phyloP scores from a whole-genome alignment of 345 rosid genomes.

The Cardamine chenopodiifolia region DNA sequence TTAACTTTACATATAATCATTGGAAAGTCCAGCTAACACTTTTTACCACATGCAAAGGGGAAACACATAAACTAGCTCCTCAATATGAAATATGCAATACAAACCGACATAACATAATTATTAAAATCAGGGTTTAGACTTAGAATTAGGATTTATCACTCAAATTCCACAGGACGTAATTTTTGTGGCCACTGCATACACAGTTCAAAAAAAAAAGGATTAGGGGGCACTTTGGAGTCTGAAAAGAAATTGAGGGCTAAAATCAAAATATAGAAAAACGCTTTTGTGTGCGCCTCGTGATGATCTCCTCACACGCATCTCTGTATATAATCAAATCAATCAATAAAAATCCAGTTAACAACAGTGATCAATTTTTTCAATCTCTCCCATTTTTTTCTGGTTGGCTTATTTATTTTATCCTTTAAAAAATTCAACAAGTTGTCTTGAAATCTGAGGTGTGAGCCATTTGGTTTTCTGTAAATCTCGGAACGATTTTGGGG shows the following conservation, averaged over 20 bases:
- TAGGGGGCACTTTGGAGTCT: background rate
- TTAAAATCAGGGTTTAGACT: background rate
- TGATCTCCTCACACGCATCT: constrained; percentile 32
- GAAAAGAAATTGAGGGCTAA: background rate
- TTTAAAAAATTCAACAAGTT: constrained; percentile 11
- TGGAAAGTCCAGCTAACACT: background rate
- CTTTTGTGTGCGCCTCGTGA: constrained; percentile 32
- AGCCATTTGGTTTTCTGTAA: constrained; percentile 19
- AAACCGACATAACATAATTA: background rate
- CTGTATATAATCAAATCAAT: constrained; percentile 26
- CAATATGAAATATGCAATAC: background rate
- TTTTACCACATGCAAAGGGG: background rate
- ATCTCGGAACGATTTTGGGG: constrained; percentile 23
- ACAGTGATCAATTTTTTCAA: background rate
- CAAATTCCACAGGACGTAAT: no score
- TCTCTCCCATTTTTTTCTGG: constrained; percentile 11
- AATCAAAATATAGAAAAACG: constrained; percentile 4
- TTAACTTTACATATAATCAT: background rate
- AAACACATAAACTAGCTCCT: background rate
- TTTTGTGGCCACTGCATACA: background rate
- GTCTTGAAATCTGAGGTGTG: constrained; percentile 34
- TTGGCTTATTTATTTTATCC: background rate
- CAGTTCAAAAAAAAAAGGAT: background rate
- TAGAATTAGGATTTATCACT: background rate
- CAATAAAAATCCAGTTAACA: constrained; percentile 6